These are phyloP conservation scores for Backusella sp. DNA, from an alignment of 192 early-diverging fungal species.

Conservation along the genomic window DNA sequence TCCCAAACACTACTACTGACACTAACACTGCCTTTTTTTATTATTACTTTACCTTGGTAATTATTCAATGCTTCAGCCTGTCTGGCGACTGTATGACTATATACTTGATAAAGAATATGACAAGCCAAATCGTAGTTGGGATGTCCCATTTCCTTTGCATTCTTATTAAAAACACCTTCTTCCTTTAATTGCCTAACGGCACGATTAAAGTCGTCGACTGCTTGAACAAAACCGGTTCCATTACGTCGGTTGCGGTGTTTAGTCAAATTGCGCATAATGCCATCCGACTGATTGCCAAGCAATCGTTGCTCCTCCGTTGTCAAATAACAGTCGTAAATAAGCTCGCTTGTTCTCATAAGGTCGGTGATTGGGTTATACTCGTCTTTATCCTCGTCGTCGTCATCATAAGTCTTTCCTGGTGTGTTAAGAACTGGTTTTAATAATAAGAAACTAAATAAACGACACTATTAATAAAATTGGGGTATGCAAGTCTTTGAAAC, in stretches of 20 bases:
- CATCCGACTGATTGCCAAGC: constrained; percentile 66
- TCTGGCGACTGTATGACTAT: constrained; percentile 83
- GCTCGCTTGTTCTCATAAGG: constrained; percentile 63
- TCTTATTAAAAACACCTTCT: constrained; percentile 26
- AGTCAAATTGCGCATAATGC: constrained; percentile 72
- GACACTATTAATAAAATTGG: neutral
- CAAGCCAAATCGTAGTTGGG: constrained; percentile 68
- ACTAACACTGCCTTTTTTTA: too few relatives aligned
- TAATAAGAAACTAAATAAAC: constrained; percentile 37
- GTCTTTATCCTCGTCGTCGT: constrained; percentile 53
- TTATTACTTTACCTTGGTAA: constrained; percentile 50
- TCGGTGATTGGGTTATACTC: constrained; percentile 86
- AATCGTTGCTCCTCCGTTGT: constrained; percentile 40
- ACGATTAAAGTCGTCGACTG: constrained; percentile 72
- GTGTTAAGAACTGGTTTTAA: constrained; percentile 42
- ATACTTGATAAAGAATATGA: constrained; percentile 86
- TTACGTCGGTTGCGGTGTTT: constrained; percentile 75
- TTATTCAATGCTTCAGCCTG: constrained; percentile 68
- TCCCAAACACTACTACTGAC: too few relatives aligned
- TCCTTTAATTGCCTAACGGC: constrained; percentile 50
- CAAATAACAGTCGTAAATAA: constrained; percentile 65
- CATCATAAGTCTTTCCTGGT: constrained; percentile 30
- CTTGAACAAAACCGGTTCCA: constrained; percentile 61
- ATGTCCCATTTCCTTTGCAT: constrained; percentile 33
- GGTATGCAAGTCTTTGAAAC: neutral